phyloP scores from a whole-genome alignment of 2,329 filamentous ascomycete species.

The Ophiocordyceps camponoti-rufipedis region DNA sequence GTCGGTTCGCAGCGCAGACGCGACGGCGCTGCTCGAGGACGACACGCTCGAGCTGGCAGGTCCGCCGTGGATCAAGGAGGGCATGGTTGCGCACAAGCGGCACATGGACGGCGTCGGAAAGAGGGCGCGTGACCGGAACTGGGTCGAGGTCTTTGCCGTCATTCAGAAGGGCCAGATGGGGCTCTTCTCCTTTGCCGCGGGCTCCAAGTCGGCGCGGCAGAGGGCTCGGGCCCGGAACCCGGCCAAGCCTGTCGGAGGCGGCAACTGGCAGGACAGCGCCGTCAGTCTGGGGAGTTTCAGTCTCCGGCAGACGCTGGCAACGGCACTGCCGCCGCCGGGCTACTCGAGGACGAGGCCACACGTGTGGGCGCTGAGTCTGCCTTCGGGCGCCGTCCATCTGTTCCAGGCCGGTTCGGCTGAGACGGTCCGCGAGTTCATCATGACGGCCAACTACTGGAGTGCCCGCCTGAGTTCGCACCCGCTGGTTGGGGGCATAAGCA shows the following conservation, averaged over 20 bases:
- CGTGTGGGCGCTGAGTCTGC: constrained; percentile 85
- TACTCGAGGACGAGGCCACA: constrained; percentile 82
- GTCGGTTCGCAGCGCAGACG: constrained; percentile 40
- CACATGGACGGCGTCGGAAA: constrained; percentile 83
- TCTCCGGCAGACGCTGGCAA: constrained; percentile 81
- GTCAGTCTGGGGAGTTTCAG: constrained; percentile 76
- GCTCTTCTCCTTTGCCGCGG: constrained; percentile 79
- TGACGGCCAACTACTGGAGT: constrained; percentile 94
- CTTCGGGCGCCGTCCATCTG: constrained; percentile 87
- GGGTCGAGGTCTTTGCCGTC: constrained; percentile 90
- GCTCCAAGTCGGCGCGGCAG: constrained; percentile 48
- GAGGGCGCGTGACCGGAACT: constrained; percentile 83
- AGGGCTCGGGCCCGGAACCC: constrained; percentile 39
- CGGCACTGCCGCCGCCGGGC: constrained; percentile 71
- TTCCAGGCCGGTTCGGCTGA: constrained; percentile 95
- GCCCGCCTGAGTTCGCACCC: constrained; percentile 88
- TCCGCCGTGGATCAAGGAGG: constrained; percentile 97
- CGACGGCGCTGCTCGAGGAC: constrained; percentile 59
- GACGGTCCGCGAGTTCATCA: constrained; percentile 86
- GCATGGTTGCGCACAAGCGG: constrained; percentile 89
- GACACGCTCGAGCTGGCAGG: constrained; percentile 82
- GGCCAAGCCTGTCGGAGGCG: constrained; percentile 62
- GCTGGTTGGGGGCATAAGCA: constrained; percentile 80
- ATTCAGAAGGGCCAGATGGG: constrained; percentile 90
- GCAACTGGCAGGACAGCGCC: constrained; percentile 96